Evolutionary conservation across 2,329 filamentous ascomycete genomes (phyloP).

Genomic region (Venturia asperata): DNA sequence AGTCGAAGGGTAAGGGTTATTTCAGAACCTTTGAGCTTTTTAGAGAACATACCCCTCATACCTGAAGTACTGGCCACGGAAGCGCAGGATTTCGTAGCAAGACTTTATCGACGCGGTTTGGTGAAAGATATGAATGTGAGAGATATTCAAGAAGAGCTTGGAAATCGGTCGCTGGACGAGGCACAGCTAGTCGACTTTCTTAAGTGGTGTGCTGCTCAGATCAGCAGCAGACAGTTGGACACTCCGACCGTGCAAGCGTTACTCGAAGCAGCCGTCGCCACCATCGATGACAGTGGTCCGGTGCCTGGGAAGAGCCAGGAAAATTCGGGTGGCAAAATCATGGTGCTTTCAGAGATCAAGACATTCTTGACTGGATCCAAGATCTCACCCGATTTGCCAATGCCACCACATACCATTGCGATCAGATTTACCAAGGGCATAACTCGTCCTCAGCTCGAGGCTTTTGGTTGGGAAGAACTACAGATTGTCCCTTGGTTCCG

Average conservation of each 20-base stretch:
- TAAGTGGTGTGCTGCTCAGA: conserved; percentile 71
- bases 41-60: conserved; percentile 67
- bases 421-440: conserved; percentile 72
- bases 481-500: conserved; percentile 80
- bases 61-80: conserved; percentile 47
- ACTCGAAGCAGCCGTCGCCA: conserved; percentile 70
- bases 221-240: conserved; percentile 66
- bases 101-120: conserved; percentile 75
- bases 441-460: conserved; percentile 60
- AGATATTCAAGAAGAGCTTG: conserved; percentile 78
- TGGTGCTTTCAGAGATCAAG: conserved; percentile 68
- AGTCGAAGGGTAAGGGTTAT: conserved; percentile 74
- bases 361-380: conserved; percentile 69
- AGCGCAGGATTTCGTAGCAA: conserved; percentile 73
- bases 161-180: conserved; percentile 71
- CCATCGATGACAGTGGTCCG: conserved; percentile 24
- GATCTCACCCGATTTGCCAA: conserved; percentile 72
- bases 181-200: conserved; percentile 76
- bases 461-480: conserved; percentile 78
- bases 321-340: conserved; percentile 56
- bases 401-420: conserved; percentile 76
- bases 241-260: conserved; percentile 58
- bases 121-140: conserved; percentile 80
- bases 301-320: neutral
- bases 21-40: conserved; percentile 65